phyloP scores from a whole-genome alignment of 2,329 filamentous ascomycete genomes.

The Trichoderma sp. region DNA sequence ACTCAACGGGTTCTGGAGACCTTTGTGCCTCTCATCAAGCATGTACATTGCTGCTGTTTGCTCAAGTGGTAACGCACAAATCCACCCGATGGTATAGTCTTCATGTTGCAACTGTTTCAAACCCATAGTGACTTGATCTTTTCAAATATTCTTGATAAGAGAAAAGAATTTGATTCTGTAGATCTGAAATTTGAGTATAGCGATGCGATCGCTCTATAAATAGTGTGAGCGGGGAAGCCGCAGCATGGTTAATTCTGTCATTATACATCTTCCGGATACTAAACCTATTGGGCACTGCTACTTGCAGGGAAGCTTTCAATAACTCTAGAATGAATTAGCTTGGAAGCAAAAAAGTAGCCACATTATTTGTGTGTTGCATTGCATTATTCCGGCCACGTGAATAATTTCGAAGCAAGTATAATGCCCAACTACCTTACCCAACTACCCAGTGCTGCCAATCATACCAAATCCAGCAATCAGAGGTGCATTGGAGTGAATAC shows the following conservation, averaged over 20 bases:
- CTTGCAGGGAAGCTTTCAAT: too few relatives aligned
- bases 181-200: background rate
- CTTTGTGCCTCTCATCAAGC: constrained; percentile 32
- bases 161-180: background rate
- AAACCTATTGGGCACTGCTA: background rate
- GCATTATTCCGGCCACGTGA: background rate
- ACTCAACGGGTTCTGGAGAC: constrained; percentile 16
- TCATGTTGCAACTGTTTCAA: background rate
- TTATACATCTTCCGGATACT: background rate
- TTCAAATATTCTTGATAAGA: background rate
- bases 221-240: background rate
- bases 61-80: constrained; percentile 34
- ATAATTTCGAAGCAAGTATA: background rate
- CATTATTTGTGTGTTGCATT: background rate
- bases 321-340: background rate
- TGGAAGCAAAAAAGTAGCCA: background rate
- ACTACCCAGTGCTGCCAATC: background rate
- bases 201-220: background rate
- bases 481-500: background rate
- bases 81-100: constrained; percentile 37
- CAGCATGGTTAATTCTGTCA: background rate
- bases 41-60: constrained; percentile 32
- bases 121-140: background rate
- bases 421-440: background rate
- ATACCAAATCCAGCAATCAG: background rate